Conservation (phyloP, 2,329 filamentous ascomycete genomes). For the Ophiocordyceps camponoti-leonardi region DNA sequence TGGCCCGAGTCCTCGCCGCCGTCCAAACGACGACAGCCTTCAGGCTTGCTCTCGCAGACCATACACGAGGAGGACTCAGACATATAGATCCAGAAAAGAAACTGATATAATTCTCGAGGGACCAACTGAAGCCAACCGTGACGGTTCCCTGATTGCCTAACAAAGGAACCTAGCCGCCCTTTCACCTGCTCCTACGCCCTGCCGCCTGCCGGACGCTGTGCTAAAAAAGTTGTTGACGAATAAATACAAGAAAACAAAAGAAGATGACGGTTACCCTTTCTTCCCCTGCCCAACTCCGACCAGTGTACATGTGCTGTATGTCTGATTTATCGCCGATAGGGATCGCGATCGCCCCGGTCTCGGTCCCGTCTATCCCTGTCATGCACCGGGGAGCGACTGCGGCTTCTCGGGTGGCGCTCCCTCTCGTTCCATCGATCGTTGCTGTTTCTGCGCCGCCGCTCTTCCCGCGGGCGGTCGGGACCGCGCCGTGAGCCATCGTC, state of each 20-base stretch:
- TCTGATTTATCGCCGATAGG: conserved; percentile 27
- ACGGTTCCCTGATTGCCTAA: background rate
- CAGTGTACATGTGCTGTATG: background rate
- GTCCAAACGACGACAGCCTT: conserved; percentile 21
- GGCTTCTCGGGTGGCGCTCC: conserved; percentile 22
- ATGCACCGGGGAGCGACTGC: conserved; percentile 20
- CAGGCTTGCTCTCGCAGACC: conserved; percentile 42
- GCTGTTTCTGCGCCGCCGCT: conserved; percentile 15
- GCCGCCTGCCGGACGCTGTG: background rate
- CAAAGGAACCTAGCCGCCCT: background rate
- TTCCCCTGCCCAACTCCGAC: background rate
- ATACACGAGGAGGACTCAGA: conserved; percentile 56
- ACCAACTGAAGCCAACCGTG: too few relatives aligned
- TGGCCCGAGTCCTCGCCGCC: conserved; percentile 17
- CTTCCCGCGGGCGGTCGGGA: conserved; percentile 16
- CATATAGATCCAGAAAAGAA: conserved; percentile 2
- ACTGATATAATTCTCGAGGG: background rate
- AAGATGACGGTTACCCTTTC: background rate
- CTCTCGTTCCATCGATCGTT: conserved; percentile 22
- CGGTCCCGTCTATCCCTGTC: conserved; percentile 17
- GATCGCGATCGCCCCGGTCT: conserved; percentile 28
- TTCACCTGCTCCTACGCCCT: background rate
- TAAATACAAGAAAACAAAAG: background rate
- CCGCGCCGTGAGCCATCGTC: conserved; percentile 17
- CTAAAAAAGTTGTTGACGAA: background rate